Evolutionary conservation across 305 asterid genomes (phyloP), one percentile per base, ranked within the genome.

Genomic region (Nicotiana rustica): DNA sequence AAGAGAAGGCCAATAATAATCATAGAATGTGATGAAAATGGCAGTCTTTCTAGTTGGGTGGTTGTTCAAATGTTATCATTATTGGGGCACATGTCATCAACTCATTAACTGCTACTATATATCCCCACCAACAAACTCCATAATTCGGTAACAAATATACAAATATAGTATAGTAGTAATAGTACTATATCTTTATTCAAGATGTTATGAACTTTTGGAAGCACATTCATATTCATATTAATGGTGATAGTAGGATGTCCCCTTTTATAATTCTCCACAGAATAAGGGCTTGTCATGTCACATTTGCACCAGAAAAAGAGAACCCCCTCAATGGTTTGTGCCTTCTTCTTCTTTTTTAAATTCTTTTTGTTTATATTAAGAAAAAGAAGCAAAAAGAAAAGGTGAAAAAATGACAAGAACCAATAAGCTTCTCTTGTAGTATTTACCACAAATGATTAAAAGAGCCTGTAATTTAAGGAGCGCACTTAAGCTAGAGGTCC

Each of bases 21-120:
- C 79, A 25, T 49, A 73, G 79, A 73, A 73, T 73, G 79, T 73
- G 79, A 73, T 73, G 62, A 73, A 73, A 73, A 73, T 73, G 79
- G 79, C 3, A 49, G 62, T 25, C 79, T 73, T 14, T 57, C 62
- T 21, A 49, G 38, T 73, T 73, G 78, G 88, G 15, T 73, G 84
- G 87, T 85, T 77, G 87, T 86, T 85, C 89, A 87, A 82, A 76
- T 82, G 84, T 73, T 80, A 86, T 79, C 85, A 90, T 90, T 87
- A 89, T 87, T 90, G 91, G 65, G 78, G 89, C 94, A 89, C 94
- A 87, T 89, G 91, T 83, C 78, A 82, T 78, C 87, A 75, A 78
- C 81, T 84, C 86, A 85, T 77, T 82, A 82, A 82, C 80, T 86
- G 80, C 78, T 87, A 83, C 47, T 82, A 33, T 33, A 33, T 33